phyloP scores from a whole-genome alignment of 2,329 filamentous ascomycete species.

The Aspergillus calidoustus region DNA sequence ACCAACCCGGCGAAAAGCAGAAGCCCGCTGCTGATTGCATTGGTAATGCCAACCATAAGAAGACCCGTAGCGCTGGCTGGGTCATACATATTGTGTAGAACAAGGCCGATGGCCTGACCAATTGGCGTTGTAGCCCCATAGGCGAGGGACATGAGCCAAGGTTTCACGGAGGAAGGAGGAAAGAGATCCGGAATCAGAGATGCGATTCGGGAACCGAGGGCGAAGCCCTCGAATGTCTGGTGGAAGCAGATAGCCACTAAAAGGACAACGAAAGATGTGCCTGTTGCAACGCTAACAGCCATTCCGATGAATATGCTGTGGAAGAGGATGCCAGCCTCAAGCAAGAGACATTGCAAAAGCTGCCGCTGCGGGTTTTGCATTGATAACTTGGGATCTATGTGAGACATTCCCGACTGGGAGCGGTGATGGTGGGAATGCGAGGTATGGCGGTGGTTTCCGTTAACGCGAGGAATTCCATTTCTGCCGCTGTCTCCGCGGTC shows the following conservation, averaged over 20 bases:
- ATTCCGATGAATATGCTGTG: conserved; percentile 87
- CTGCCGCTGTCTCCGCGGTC: conserved; percentile 60
- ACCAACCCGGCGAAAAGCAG: conserved; percentile 82
- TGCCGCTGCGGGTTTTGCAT: conserved; percentile 65
- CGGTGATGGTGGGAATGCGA: conserved; percentile 22
- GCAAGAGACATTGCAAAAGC: conserved; percentile 75
- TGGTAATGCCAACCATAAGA: conserved; percentile 84
- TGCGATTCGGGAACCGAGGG: conserved; percentile 82
- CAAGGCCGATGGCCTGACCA: conserved; percentile 79
- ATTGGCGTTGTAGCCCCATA: conserved; percentile 76
- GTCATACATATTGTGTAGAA: conserved; percentile 79
- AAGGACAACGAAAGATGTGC: conserved; percentile 78
- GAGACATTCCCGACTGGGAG: conserved; percentile 20
- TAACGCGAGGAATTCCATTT: conserved; percentile 26
- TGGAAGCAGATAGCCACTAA: conserved; percentile 82
- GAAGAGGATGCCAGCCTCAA: conserved; percentile 83
- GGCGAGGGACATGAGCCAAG: conserved; percentile 70
- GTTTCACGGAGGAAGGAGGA: conserved; percentile 70
- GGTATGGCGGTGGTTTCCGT: conserved; percentile 19
- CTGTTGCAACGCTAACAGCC: conserved; percentile 80
- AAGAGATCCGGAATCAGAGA: conserved; percentile 71
- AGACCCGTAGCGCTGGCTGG: conserved; percentile 76
- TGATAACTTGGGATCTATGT: conserved; percentile 39
- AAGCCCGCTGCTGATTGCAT: conserved; percentile 80
- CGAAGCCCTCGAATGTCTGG: conserved; percentile 87